Percentiles rank a stretch among this genome's conserved stretches.
Conservation (phyloP, 768 basidiomycete genomes). For the Clathrus columnatus region DNA sequence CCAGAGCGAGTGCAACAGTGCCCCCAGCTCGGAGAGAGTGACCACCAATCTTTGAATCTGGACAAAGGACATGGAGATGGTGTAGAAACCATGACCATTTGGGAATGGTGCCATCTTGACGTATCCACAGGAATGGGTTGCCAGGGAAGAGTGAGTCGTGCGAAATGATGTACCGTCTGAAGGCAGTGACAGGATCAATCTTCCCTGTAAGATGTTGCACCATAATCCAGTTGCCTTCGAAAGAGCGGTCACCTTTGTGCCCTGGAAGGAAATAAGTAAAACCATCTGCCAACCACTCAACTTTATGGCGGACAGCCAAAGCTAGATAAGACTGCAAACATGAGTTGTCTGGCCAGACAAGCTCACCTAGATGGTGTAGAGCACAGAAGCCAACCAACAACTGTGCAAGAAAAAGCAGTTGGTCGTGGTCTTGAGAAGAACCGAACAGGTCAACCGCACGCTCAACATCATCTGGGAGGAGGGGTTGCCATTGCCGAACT, state of each 20-base stretch:
- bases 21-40: constrained; percentile 7
- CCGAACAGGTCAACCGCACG: constrained; percentile 15
- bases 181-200: not conserved
- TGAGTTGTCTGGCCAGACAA: constrained; percentile 16
- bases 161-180: not conserved
- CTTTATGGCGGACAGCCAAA: constrained; percentile 12
- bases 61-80: not conserved
- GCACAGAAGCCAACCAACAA: constrained; percentile 19
- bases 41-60: not conserved
- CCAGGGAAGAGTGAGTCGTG: constrained; percentile 5
- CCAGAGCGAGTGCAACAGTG: constrained; percentile 2
- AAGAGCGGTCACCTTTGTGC: constrained; percentile 31
- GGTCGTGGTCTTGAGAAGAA: constrained; percentile 21
- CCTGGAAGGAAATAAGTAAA: constrained; percentile 23
- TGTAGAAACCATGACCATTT: not conserved
- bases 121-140: not conserved
- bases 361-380: constrained; percentile 23
- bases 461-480: constrained; percentile 15
- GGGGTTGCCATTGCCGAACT: constrained; percentile 20
- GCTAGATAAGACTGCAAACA: constrained; percentile 15
- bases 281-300: not conserved
- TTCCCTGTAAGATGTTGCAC: not conserved
- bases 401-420: constrained; percentile 21
- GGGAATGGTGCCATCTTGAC: constrained; percentile 7
- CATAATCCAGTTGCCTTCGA: constrained; percentile 18